Base-by-base conservation (phyloP, 306 rosid genomes). In the Carpinus fangiana region DNA sequence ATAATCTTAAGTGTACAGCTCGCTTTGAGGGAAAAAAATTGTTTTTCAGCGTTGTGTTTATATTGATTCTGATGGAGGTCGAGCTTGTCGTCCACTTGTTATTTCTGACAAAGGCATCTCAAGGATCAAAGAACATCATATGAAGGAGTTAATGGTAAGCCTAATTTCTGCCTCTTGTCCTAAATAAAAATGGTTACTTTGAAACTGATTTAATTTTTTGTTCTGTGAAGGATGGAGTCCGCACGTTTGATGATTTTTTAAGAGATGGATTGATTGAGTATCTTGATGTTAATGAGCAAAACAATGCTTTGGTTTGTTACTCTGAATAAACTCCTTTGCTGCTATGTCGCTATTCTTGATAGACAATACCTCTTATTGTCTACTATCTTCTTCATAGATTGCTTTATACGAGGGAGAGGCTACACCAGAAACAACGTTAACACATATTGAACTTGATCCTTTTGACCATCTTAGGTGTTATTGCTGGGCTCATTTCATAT, bases 231-330 rank as follows among this genome's bases (percentile, higher is more conserved):
- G 97, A 88, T 87, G 98, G 98, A 75, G 91, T 90, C 36, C 87
- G 89, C n/a, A 82, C 87, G 2, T 94, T 94, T 86, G 88, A 89
- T 88, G 92, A 90, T 81, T 94, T 94, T 81, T 84, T 94, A 88
- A 84, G 87, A 48, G 93, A 90, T 5, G 98, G 98, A 53, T 86
- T 94, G 88, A 89, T 92, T 23, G 97, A 94, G 86, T 94, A 92
- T 87, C 98, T 95, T 75, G 98, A 95, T 81, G 98, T 95, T 75
- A 95, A 95, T 55, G 98, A 92, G n/a, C 96, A 95, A 84, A 95
- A 92, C 90, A 95, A 95, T 78, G 91, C 98, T 80, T 75, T 92
- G 97, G 98, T 93, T 83, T 82, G 87, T 84, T 87, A 78, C 74
- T 38, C 60, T 74, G 70, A 26, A 12, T 53, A 11, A 72, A 57